phyloP scores from a whole-genome alignment of 306 rosid species.

The Trifolium fragiferum region DNA sequence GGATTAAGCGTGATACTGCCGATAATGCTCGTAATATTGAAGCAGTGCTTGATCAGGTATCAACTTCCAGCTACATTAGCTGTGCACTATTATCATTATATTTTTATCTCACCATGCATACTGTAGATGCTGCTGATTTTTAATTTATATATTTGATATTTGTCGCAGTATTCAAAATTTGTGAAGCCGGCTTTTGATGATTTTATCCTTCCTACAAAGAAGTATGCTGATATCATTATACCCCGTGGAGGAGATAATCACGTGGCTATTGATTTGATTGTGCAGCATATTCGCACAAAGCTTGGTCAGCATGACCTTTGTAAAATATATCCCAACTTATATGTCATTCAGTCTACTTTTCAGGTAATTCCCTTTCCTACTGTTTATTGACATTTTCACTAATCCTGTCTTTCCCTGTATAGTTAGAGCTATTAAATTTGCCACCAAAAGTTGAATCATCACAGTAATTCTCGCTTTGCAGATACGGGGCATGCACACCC shows the following conservation, averaged over 20 bases:
- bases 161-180: constrained; percentile 91
- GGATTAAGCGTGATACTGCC: constrained; percentile 91
- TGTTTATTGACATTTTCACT: constrained; percentile 19
- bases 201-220: constrained; percentile 96
- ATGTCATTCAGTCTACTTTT: constrained; percentile 93
- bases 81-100: no score
- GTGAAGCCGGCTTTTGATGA: constrained; percentile 99
- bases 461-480: constrained; percentile 48
- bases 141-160: constrained; percentile 45
- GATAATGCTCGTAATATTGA: constrained; percentile 88
- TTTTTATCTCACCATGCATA: not conserved
- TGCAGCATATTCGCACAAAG: constrained; percentile 95
- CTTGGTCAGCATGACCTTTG: constrained; percentile 99
- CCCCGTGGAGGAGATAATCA: constrained; percentile 99
- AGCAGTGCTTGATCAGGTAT: constrained; percentile 95
- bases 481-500: constrained; percentile 99
- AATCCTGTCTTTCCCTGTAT: constrained; percentile 1
- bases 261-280: constrained; percentile 96
- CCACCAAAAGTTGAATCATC: constrained; percentile 19
- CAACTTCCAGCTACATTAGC: not conserved
- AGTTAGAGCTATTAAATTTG: constrained; percentile 32
- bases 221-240: constrained; percentile 97
- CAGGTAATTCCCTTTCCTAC: constrained; percentile 65
- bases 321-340: constrained; percentile 93
- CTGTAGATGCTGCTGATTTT: constrained; percentile 28